Conservation (phyloP, 441 rosid species). For the Erodium texanum region DNA sequence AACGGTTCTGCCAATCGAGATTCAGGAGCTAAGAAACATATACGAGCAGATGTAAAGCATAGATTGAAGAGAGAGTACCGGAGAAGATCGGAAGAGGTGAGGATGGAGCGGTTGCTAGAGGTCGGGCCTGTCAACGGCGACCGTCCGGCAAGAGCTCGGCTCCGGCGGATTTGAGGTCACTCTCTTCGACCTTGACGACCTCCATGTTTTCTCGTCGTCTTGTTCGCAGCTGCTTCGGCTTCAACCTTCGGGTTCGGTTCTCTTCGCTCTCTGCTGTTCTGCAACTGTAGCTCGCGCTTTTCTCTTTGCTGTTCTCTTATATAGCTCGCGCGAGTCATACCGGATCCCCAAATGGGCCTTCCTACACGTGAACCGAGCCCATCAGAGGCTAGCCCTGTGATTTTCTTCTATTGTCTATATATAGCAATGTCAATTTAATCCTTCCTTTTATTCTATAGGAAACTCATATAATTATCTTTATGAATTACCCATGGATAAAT, state of each 20-base stretch:
- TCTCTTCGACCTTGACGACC: slow-evolving; percentile 50
- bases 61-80: slow-evolving; percentile 32
- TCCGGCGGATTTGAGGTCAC: slow-evolving; percentile 62
- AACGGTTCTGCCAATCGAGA: neutral
- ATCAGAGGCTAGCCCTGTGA: neutral
- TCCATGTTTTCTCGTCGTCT: slow-evolving; percentile 33
- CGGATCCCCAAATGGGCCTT: neutral
- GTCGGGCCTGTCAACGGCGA: no score
- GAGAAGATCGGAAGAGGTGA: slow-evolving; percentile 51
- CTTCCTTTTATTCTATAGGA: no score
- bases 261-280: neutral
- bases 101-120: slow-evolving; percentile 66
- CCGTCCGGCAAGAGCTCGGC: slow-evolving; percentile 66
- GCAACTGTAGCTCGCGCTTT: neutral
- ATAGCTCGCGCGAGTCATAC: neutral
- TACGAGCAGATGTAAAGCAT: neutral
- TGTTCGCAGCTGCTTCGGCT: neutral
- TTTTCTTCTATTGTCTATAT: no score
- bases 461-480: no score
- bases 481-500: no score
- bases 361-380: neutral
- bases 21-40: neutral
- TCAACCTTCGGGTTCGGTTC: neutral
- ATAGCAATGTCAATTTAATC: no score
- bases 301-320: neutral